These are phyloP conservation scores for Chamaecrista fasciculata DNA, from an alignment of 306 rosid species.

Conservation along the genomic window DNA sequence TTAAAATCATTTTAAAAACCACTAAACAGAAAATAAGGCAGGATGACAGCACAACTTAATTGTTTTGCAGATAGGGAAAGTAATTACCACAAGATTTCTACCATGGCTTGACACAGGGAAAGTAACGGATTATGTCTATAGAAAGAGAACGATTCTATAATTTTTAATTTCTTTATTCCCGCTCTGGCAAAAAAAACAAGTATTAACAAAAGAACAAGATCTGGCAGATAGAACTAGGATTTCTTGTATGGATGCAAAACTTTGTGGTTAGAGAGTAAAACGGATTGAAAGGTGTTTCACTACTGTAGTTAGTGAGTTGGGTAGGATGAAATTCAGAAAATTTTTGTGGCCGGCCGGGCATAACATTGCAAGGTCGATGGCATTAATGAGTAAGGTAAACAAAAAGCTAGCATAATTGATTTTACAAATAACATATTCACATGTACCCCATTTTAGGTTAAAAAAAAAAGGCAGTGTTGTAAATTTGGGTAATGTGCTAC, in stretches of 20 bases:
- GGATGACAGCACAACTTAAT: neutral
- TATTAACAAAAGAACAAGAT: neutral
- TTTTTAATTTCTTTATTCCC: too few species aligned
- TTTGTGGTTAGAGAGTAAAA: neutral
- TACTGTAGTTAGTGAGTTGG: neutral
- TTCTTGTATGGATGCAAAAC: neutral
- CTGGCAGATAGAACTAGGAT: constrained; percentile 3
- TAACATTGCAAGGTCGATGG: neutral
- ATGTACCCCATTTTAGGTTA: neutral
- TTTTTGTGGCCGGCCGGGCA: neutral
- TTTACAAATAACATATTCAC: neutral
- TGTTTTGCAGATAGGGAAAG: neutral
- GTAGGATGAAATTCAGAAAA: neutral
- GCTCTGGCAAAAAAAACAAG: neutral
- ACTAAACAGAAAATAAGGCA: neutral
- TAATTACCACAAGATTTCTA: neutral
- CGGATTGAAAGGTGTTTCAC: neutral
- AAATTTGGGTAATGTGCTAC: neutral
- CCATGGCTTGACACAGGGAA: neutral
- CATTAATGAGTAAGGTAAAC: neutral
- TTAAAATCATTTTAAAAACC: neutral
- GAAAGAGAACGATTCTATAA: neutral
- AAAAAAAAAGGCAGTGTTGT: neutral
- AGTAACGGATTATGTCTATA: neutral
- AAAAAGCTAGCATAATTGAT: neutral